Percentiles rank a stretch among this genome's conserved stretches.
These are phyloP conservation scores for Talaromyces sp. DNA, from an alignment of 2,329 filamentous ascomycete genomes.

Conservation along the genomic window DNA sequence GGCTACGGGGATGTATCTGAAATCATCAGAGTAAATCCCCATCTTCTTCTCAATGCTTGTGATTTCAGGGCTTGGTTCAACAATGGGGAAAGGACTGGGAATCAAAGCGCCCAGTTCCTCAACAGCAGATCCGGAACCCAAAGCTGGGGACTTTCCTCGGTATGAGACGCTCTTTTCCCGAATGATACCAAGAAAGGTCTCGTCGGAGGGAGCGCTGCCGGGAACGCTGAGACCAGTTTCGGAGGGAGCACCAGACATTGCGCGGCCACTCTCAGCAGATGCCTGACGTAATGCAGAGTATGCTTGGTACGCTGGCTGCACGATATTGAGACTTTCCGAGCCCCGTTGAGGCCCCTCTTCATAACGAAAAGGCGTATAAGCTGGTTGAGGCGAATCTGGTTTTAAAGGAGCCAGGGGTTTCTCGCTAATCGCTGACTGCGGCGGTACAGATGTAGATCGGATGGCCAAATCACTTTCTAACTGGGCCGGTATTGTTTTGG, in stretches of 20 bases:
- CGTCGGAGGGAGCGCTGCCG: conserved; percentile 31
- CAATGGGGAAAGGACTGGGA: conserved; percentile 27
- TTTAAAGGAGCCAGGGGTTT: conserved; percentile 24
- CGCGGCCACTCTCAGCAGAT: conserved; percentile 38
- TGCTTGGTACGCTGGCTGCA: conserved; percentile 41
- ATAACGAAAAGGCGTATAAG: conserved; percentile 44
- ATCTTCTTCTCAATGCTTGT: conserved; percentile 28
- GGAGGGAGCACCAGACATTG: conserved; percentile 33
- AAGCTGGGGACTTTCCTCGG: conserved; percentile 21
- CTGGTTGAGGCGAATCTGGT: conserved; percentile 34
- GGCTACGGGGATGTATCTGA: conserved; percentile 38
- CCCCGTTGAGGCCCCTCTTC: conserved; percentile 37
- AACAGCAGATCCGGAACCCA: conserved; percentile 24
- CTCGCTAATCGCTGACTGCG: conserved; percentile 18
- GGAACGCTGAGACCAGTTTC: conserved; percentile 16
- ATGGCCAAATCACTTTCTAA: conserved; percentile 1
- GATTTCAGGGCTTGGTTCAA: conserved; percentile 29
- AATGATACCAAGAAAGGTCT: conserved; percentile 45
- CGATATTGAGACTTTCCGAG: conserved; percentile 33
- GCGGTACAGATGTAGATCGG: conserved; percentile 22
- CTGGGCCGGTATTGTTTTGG: not conserved
- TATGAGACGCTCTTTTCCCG: conserved; percentile 42
- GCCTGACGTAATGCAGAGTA: conserved; percentile 45
- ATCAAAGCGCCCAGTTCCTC: conserved; percentile 32
- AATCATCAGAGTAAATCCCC: conserved; percentile 35